Base-by-base conservation (phyloP, 108 stramenopile species). In the Poteriospumella lacustris region DNA sequence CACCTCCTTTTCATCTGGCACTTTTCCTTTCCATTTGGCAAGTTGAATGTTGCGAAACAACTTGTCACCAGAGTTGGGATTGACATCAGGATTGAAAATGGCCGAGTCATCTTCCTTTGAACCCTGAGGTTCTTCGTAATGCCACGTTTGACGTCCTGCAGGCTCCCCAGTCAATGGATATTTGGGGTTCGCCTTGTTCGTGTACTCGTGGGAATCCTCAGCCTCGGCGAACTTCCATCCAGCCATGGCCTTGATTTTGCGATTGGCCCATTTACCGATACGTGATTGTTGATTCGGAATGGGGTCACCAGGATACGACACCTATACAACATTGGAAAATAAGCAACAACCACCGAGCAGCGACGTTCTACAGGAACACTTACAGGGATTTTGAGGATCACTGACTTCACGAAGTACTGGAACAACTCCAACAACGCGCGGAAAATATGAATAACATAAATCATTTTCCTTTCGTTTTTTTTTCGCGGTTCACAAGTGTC, bases 31-130 rank as follows among this genome's bases (percentile, higher is more conserved):
- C 84, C 84, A 83, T 15, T 77, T 5, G 12, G 40, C 43, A 75
- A 80, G 15, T 43, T 41, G 9, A 67, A 67, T 67, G 19, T 12
- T 19, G 15, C 84, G 78, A 58, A 85, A 42, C 29, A 85, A 19
- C 82, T 85, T 85, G 41, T 85, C 84, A 1, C 75, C 72, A 5
- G 81, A 52, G 79, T 84, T 84, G 39, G 83, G 83, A 52, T 84
- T 84, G 1, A 76, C 78, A 0, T 75, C 44, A 2, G 83, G 78
- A 78, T 79, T 84, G 58, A 84, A 84, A 24, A 42, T 79, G 31
- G 28, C 42, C 43, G 29, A 41, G 31, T 78, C 81, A 3, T 39
- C 40, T 2, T 76, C 34, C 72, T 24, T n/a, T 56, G 12, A 44
- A 0, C 38, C 79, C 38, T 1, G 24, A 2, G 33, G 19, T 34